These are phyloP conservation scores for Trichoderma arundinaceum DNA, from an alignment of 2,329 filamentous ascomycete species.

Conservation along the genomic window DNA sequence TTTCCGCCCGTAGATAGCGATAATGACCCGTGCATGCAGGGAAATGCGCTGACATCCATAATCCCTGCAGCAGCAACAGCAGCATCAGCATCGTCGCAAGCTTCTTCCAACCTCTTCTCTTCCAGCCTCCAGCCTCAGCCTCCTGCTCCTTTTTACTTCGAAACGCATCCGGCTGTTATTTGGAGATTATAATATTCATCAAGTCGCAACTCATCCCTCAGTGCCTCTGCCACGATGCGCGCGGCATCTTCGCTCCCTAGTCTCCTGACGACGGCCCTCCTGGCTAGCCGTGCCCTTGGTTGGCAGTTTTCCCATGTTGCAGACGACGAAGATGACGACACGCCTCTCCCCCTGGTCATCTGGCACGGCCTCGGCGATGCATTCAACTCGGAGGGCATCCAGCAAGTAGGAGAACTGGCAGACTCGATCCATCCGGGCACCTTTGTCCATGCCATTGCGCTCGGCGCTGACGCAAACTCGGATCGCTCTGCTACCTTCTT, in stretches of 20 bases:
- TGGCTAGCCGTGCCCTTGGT: slow-evolving; percentile 19
- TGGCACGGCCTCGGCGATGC: slow-evolving; percentile 87
- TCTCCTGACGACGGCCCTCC: slow-evolving; percentile 22
- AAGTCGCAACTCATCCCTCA: too few species aligned
- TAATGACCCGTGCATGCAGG: too few species aligned
- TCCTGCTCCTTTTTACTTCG: neutral
- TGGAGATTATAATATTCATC: too few species aligned
- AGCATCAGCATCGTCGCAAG: neutral
- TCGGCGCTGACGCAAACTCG: slow-evolving; percentile 66
- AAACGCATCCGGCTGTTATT: too few species aligned
- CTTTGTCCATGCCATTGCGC: slow-evolving; percentile 77
- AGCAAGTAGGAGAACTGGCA: slow-evolving; percentile 72
- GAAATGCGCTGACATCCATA: too few species aligned
- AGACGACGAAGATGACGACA: slow-evolving; percentile 56
- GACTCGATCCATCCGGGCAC: slow-evolving; percentile 79
- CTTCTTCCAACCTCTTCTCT: slow-evolving; percentile 1
- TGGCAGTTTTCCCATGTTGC: slow-evolving; percentile 34
- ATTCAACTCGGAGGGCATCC: slow-evolving; percentile 77
- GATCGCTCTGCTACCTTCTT: slow-evolving; percentile 89
- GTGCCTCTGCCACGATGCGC: neutral
- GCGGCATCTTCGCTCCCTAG: neutral
- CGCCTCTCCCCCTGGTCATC: slow-evolving; percentile 86
- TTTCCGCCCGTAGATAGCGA: too few species aligned
- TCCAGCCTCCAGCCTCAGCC: neutral
- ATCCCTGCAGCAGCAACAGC: too few species aligned